phyloP scores from a whole-genome alignment of 768 basidiomycete species.

The Punctularia strigosozonata region DNA sequence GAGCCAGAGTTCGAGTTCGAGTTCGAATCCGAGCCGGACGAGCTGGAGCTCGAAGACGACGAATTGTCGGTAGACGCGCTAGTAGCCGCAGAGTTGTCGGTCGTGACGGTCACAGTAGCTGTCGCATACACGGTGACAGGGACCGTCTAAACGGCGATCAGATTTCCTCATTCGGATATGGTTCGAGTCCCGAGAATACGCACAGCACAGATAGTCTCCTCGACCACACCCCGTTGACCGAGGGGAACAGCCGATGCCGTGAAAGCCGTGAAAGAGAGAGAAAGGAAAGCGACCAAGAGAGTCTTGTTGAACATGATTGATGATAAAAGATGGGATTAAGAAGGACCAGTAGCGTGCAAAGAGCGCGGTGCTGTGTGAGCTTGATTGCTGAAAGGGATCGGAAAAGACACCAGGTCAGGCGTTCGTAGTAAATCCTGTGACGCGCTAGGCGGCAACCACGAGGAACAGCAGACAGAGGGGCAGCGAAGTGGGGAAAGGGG shows the following conservation, averaged over 20 bases:
- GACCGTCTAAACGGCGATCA: constrained; percentile 19
- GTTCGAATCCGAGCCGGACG: constrained; percentile 1
- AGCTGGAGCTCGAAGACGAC: background rate
- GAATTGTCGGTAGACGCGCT: constrained; percentile 7
- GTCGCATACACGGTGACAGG: constrained; percentile 26
- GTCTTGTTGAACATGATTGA: constrained; percentile 29
- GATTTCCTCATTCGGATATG: no score
- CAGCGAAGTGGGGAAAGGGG: constrained; percentile 9
- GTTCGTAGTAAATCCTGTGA: constrained; percentile 27
- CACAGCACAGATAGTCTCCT: background rate
- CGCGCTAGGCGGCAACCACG: constrained; percentile 29
- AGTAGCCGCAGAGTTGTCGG: constrained; percentile 4
- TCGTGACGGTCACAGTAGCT: constrained; percentile 10
- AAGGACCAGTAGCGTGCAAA: constrained; percentile 12
- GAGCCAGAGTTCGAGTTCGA: no score
- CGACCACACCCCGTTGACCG: background rate
- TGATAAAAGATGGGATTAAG: constrained; percentile 11
- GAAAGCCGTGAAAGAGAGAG: constrained; percentile 24
- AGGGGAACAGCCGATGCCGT: constrained; percentile 22
- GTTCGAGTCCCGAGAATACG: no score
- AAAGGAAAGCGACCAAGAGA: constrained; percentile 27
- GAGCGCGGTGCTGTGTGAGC: constrained; percentile 21
- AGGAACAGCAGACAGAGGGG: constrained; percentile 15
- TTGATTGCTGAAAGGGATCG: constrained; percentile 16
- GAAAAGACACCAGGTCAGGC: constrained; percentile 47